A percentile compares a stretch with the other conserved stretches of the same genome.
phyloP scores from a whole-genome alignment of 257 asterid genomes.

The Scutellaria barbata region DNA sequence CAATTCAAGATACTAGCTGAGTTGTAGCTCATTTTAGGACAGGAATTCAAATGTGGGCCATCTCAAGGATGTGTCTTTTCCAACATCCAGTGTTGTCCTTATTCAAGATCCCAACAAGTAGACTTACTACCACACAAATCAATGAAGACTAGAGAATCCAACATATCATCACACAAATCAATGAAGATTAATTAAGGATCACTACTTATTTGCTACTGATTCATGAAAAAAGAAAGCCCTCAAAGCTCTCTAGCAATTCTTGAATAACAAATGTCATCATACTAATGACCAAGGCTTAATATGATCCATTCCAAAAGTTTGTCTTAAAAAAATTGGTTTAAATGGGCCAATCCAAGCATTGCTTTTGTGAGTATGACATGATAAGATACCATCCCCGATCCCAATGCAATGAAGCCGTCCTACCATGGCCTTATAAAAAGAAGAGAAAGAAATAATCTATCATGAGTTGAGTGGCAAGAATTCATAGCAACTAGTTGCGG shows the following conservation, averaged over 20 bases:
- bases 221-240: neutral
- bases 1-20: conserved; percentile 32
- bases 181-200: conserved; percentile 18
- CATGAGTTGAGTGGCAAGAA: conserved; percentile 33
- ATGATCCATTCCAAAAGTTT: conserved; percentile 27
- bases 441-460: conserved; percentile 35
- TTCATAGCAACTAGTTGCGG: conserved; percentile 34
- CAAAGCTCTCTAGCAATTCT: neutral
- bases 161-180: conserved; percentile 26
- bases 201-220: neutral
- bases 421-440: conserved; percentile 43
- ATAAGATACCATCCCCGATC: conserved; percentile 39
- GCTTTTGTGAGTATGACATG: conserved; percentile 38
- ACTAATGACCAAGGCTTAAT: neutral
- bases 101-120: conserved; percentile 44
- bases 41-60: conserved; percentile 75
- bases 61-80: conserved; percentile 54
- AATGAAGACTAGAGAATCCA: conserved; percentile 13
- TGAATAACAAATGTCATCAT: conserved; percentile 11
- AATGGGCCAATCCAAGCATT: conserved; percentile 38
- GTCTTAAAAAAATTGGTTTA: conserved; percentile 22
- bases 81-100: conserved; percentile 52
- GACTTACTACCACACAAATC: conserved; percentile 32
- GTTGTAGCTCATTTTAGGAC: conserved; percentile 50
- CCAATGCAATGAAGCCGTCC: conserved; percentile 45